phyloP scores from a whole-genome alignment of 352 stramenopile genomes.

The Globisporangium ultimum region DNA sequence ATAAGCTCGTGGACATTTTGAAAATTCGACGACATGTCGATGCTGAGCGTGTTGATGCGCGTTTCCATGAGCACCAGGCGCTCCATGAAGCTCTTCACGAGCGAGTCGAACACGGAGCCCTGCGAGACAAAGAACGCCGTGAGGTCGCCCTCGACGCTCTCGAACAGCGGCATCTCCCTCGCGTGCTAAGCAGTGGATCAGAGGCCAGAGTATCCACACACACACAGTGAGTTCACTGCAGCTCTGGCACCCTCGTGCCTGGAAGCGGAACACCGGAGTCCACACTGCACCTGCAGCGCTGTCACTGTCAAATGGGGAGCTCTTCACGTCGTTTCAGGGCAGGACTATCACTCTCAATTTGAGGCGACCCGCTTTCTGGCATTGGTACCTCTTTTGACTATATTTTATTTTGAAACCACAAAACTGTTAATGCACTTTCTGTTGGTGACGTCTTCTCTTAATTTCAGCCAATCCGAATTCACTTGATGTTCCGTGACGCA shows the following conservation, averaged over 20 bases:
- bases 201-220: not conserved
- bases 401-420: too few relatives aligned
- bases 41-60: constrained; percentile 31
- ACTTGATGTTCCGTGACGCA: too few relatives aligned
- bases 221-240: constrained; percentile 17
- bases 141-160: constrained; percentile 56
- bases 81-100: constrained; percentile 56
- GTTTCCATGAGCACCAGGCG: constrained; percentile 41
- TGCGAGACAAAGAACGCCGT: constrained; percentile 70
- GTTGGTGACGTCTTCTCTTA: too few relatives aligned
- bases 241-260: constrained; percentile 17
- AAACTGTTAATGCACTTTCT: too few relatives aligned
- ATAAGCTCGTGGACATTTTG: constrained; percentile 31
- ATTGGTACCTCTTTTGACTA: too few relatives aligned
- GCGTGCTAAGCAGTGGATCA: not conserved
- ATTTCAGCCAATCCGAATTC: too few relatives aligned
- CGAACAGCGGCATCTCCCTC: constrained; percentile 55
- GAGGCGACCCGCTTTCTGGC: too few relatives aligned
- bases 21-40: constrained; percentile 25
- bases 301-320: not conserved
- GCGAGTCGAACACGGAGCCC: constrained; percentile 56
- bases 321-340: constrained; percentile 16
- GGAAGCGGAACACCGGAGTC: constrained; percentile 17
- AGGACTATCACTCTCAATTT: too few relatives aligned
- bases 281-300: not conserved